These are phyloP conservation scores for Coemansia sp. DNA, from an alignment of 192 early-diverging fungal species.

Conservation along the genomic window DNA sequence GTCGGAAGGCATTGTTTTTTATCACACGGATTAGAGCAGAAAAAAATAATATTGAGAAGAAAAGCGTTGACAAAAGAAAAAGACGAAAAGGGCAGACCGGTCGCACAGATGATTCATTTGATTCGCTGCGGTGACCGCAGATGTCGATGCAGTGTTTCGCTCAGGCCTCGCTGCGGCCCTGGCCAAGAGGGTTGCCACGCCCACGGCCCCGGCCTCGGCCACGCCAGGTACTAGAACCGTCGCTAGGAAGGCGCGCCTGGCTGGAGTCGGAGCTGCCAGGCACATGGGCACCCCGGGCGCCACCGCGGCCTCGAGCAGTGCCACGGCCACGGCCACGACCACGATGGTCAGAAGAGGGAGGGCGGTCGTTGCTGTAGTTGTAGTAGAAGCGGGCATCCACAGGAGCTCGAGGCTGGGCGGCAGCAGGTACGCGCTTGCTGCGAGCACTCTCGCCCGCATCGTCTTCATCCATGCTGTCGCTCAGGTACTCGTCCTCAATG, in stretches of 20 bases:
- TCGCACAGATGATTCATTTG: background rate
- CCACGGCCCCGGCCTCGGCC: conserved; percentile 7
- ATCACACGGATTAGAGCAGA: background rate
- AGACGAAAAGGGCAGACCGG: background rate
- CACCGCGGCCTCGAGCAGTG: conserved; percentile 19
- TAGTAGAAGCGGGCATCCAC: conserved; percentile 10
- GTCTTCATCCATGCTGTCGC: conserved; percentile 51
- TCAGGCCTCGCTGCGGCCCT: background rate
- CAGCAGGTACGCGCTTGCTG: background rate
- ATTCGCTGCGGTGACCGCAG: background rate
- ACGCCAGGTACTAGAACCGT: background rate
- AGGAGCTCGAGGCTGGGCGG: background rate
- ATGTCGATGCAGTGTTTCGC: background rate
- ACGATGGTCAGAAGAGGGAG: background rate
- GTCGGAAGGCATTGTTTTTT: conserved; percentile 4
- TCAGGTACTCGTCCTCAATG: conserved; percentile 44
- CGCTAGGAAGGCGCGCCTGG: background rate
- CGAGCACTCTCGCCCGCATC: conserved; percentile 1
- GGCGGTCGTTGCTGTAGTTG: conserved; percentile 21
- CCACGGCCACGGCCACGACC: conserved; percentile 23
- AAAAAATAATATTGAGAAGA: background rate
- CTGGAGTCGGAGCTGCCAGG: background rate
- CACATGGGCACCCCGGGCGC: background rate
- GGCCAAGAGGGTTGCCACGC: background rate
- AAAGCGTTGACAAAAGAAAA: background rate